Evolutionary conservation across 73 alveolate species (phyloP).

Genomic region (Tetrahymena elliotti): DNA sequence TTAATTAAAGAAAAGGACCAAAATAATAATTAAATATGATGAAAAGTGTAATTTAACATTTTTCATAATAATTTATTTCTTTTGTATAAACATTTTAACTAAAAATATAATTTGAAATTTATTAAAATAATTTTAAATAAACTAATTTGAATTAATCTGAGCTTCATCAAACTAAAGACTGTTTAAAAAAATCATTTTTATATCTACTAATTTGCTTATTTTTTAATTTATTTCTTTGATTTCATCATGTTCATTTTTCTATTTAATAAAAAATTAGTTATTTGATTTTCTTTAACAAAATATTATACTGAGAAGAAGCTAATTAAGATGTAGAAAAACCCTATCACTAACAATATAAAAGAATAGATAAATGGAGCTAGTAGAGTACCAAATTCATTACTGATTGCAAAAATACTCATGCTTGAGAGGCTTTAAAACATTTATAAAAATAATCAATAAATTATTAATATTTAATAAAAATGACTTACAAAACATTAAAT

Average conservation of each 20-base stretch:
- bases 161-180: neutral
- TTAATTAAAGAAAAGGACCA: too few relatives aligned
- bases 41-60: too few relatives aligned
- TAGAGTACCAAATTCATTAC: neutral
- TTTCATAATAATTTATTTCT: too few relatives aligned
- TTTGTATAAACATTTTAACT: too few relatives aligned
- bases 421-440: neutral
- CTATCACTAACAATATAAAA: neutral
- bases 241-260: neutral
- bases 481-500: neutral
- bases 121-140: too few relatives aligned
- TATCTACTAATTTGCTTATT: too few relatives aligned
- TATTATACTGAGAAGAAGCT: neutral
- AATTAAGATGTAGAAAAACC: neutral
- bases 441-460: neutral
- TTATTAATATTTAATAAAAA: neutral
- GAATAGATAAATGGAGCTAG: neutral
- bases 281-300: neutral
- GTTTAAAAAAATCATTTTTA: too few relatives aligned
- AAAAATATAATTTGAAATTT: too few relatives aligned
- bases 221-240: neutral
- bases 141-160: too few relatives aligned
- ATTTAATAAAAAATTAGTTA: neutral
- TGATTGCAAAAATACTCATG: neutral
- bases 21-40: too few relatives aligned